Evolutionary conservation across 768 basidiomycete species (phyloP), one percentile per base, ranked within the genome.

Genomic region (Leccinum longicurvipes): DNA sequence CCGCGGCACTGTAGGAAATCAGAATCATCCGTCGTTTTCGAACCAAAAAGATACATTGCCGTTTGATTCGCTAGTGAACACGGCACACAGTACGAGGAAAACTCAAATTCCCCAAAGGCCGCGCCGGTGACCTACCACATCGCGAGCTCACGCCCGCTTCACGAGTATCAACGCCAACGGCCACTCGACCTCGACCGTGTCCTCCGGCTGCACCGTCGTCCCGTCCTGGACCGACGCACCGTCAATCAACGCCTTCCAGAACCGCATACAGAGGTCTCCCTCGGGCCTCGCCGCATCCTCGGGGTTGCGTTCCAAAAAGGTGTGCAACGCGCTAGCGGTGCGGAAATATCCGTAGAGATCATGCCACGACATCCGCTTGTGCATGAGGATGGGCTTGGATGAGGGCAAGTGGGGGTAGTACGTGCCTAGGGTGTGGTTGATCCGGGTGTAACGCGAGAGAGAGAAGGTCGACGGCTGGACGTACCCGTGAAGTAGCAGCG

Each of bases 251-350:
- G 75, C 68, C 60, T 77, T 78, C 82, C 83, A 82, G 57, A 89
- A 86, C 15, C 87, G 74, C 65, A 79, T 72, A 1, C 81, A 79
- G 27, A 92, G 78, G 65, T 89, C 86, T 0, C 87, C 87, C 17
- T 84, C 83, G 0, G 65, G 57, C 10, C 67, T 64, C 29, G 61
- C 57, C 39, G 32, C 47, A 6, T 91, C 89, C 48, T 82, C 78
- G 0, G 91, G 88, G 62, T 84, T 78, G 6, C 65, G 64, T 58
- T 88, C 85, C 50, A 84, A 80, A 67, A 80, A 93, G 7, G 80
- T 82, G 55, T 88, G 82, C 46, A 91, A 67, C 2, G 89, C 75
- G 61, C 87, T 90, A 70, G 78, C 83, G 1, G 91, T 89, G 46
- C 82, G 75, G 27, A 93, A 72, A 67, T 93, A 94, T 3, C 72